Evolutionary conservation across 257 asterid species (phyloP), one percentile per base, ranked within the genome.

Genomic region (Coffea canephora): DNA sequence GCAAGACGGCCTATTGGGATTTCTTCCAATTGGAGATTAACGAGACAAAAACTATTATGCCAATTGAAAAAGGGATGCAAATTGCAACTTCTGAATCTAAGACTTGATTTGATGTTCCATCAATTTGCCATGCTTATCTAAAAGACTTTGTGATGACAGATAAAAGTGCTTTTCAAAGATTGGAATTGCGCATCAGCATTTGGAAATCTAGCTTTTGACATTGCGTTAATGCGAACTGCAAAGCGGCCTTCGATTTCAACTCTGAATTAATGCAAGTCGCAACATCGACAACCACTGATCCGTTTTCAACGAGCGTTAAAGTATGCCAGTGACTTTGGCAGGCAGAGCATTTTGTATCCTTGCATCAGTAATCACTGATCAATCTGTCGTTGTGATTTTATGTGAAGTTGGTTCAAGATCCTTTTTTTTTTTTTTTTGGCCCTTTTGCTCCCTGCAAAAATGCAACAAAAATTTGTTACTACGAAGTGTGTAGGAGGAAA

Each of bases 21-120:
- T 49, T 49, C 3, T 13, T 55, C n/a, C 62, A 2, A 55, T 55
- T 4, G 62, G 62, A 55, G 62, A 55, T 19, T 3, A 57, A 18
- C 25, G 34, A 31, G n/a, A n/a, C n/a, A n/a, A n/a, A n/a, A n/a
- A n/a, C n/a, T 31, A 31, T 31, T 31, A 31, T 31, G 34, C 6
- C 0, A 21, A 18, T 19, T 57, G 2, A 8, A 18, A 57, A 1
- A 9, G 21, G 27, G 41, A 0, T 73, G 18, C 27, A 73, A 50
- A n/a, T 25, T 50, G 77, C 66, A 52, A 57, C 64, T 73, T 73
- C 27, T 73, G 48, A 15, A 13, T 52, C 27, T 73, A n/a, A 66
- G 41, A 34, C 1, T 16, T 72, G 27, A 34, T 3, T 16, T 72
- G 27, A 23, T 14, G 4, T 11, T 8, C 14, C 8, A 12, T 5